Conservation (phyloP, 176 grass and related monocot species). For the sorghum (Sorghum bicolor) region DNA sequence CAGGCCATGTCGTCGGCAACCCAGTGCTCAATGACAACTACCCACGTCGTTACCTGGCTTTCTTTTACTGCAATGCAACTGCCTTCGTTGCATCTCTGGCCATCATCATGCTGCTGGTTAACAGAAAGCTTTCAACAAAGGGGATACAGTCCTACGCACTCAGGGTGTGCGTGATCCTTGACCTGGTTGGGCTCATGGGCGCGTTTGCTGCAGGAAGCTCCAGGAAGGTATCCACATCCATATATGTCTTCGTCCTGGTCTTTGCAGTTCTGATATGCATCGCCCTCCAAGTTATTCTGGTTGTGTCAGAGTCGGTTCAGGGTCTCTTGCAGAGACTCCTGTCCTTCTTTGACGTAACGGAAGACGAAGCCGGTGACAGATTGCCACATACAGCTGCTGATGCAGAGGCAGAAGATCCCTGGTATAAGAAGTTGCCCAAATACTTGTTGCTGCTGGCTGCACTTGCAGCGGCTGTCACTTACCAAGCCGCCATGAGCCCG, state of each 20-base stretch:
- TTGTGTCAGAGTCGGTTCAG: conserved; percentile 1
- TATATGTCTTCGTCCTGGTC: conserved; percentile 35
- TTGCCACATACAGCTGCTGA: neutral
- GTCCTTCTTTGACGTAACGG: neutral
- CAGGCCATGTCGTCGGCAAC: conserved; percentile 3
- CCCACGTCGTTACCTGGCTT: conserved; percentile 30
- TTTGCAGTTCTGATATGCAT: conserved; percentile 35
- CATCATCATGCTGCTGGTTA: conserved; percentile 50
- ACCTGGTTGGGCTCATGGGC: conserved; percentile 40
- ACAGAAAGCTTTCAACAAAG: conserved; percentile 34
- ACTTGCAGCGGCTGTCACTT: conserved; percentile 40
- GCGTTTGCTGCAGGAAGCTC: conserved; percentile 36
- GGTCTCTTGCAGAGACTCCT: neutral
- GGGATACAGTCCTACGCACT: conserved; percentile 24
- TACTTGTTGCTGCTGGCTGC: conserved; percentile 39
- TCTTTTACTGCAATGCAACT: conserved; percentile 49
- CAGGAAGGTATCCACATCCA: conserved; percentile 46
- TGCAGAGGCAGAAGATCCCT: neutral
- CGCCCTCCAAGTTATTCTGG: conserved; percentile 15
- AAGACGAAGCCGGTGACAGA: neutral
- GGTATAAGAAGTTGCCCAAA: conserved; percentile 31
- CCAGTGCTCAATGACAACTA: conserved; percentile 43
- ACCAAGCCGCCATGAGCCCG: conserved; percentile 44
- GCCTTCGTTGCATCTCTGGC: conserved; percentile 40
- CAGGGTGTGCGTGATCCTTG: conserved; percentile 28